Evolutionary conservation across 257 asterid species (phyloP).

Genomic region (Ajuga chamaepitys): DNA sequence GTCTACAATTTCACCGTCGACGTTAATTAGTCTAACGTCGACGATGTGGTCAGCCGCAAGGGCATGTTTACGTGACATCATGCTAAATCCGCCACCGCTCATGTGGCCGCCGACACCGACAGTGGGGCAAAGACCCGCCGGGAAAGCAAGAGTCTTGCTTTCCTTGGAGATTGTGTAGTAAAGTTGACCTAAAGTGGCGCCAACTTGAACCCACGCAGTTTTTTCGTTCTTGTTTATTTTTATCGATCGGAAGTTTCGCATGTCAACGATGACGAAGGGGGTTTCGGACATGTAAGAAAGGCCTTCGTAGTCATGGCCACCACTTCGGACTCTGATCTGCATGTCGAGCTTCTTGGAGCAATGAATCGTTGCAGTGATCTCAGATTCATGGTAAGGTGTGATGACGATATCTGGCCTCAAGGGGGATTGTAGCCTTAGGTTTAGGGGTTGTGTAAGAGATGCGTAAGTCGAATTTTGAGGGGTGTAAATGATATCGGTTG

Average conservation of each 20-base stretch:
- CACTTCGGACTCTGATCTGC: conserved; percentile 12
- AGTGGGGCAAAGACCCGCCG: conserved; percentile 12
- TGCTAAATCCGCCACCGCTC: conserved; percentile 13
- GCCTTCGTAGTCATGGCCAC: conserved; percentile 16
- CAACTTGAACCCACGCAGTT: conserved; percentile 6
- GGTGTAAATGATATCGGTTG: neutral
- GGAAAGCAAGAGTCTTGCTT: conserved; percentile 8
- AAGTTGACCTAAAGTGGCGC: conserved; percentile 3
- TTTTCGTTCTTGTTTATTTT: neutral
- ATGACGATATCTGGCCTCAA: conserved; percentile 7
- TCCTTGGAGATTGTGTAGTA: neutral
- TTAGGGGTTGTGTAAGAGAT: neutral
- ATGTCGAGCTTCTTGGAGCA: conserved; percentile 8
- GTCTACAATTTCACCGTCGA: neutral
- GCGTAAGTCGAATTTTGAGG: conserved; percentile 8
- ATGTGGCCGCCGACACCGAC: conserved; percentile 14
- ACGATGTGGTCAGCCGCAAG: conserved; percentile 12
- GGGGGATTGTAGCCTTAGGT: neutral
- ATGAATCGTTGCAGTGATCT: neutral
- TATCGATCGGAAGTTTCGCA: conserved; percentile 4
- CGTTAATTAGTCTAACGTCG: conserved; percentile 5
- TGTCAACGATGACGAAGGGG: neutral
- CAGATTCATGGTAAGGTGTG: conserved; percentile 6
- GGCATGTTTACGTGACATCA: conserved; percentile 1
- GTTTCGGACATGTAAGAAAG: neutral